phyloP scores from a whole-genome alignment of 116 monocot genomes.

The Thalassia testudinum region DNA sequence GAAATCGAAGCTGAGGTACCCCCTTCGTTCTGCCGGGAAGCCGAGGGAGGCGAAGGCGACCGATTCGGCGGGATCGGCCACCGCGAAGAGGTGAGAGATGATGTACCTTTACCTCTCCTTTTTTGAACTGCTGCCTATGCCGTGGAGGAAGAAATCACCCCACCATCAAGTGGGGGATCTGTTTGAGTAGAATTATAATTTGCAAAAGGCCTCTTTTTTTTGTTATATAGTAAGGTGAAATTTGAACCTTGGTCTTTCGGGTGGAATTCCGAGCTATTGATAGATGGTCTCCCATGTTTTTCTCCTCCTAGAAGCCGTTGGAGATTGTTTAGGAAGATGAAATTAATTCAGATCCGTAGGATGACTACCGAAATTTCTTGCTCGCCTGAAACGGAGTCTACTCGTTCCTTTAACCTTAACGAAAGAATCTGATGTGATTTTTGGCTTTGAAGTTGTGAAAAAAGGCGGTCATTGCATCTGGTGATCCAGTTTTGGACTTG shows the following conservation, averaged over 20 bases:
- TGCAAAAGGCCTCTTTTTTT: no score
- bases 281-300: neutral
- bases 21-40: conserved; percentile 40
- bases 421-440: neutral
- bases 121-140: neutral
- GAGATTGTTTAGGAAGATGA: no score
- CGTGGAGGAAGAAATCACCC: no score
- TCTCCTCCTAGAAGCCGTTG: neutral
- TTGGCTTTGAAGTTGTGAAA: neutral
- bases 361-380: neutral
- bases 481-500: no score
- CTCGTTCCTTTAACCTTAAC: neutral
- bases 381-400: neutral
- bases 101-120: neutral
- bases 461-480: neutral
- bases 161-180: no score
- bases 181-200: no score
- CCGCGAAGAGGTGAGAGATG: conserved; percentile 24
- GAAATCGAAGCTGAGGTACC: conserved; percentile 45
- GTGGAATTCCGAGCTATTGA: neutral
- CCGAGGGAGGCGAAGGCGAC: conserved; percentile 15
- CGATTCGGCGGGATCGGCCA: conserved; percentile 5
- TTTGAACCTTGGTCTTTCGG: no score
- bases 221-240: no score
- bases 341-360: no score